Evolutionary conservation across 495 filamentous ascomycete species (phyloP), one percentile per base, ranked within the genome.

Genomic region (Aspergillus haitiensis): DNA sequence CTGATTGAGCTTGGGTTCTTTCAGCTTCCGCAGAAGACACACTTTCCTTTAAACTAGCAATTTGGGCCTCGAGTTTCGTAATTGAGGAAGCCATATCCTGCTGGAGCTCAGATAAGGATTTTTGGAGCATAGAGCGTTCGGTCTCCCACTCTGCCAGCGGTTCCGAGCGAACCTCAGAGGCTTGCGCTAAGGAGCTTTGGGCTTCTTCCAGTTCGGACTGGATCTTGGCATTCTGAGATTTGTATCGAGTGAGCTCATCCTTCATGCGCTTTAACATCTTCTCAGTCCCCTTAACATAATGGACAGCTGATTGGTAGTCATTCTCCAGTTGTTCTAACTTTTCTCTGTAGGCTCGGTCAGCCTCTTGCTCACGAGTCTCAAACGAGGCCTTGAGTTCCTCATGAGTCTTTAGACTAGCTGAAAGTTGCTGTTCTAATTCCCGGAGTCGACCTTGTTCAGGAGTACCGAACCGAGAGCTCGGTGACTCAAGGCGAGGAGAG

Each of bases 211-310:
- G 74, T 62, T 97, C 89, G 36, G 84, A 84, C 70, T 95, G 92
- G 36, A 97, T 71, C 56, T 87, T 87, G n/a, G 78, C 78, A 65
- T 96, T 97, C 49, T 93, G 86, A 40, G 84, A 75, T 80, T 97
- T 97, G 72, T 92, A 92, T 37, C 92, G 90, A 39, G 86, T 78
- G 11, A 98, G 79, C 72, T 98, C 94, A 63, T 97, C 92, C 79
- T 98, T 98, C 86, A 98, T 96, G 65, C 93, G 92, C 74, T 93
- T 93, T 27, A 98, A 81, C 91, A 99, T 96, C 82, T 97, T 97
- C 75, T 99, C 95, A 1, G 93, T 97, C 42, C 94, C 95, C 69
- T 97, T 95, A 62, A 99, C 91, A 69, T 99, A 99, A 73, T 97
- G 93, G n/a, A 98, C 93, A 11, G 95, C 93, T n/a, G 95, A 96